Evolutionary conservation across 1,284 basidiomycete genomes (phyloP).

Genomic region (Marasmius oreades): DNA sequence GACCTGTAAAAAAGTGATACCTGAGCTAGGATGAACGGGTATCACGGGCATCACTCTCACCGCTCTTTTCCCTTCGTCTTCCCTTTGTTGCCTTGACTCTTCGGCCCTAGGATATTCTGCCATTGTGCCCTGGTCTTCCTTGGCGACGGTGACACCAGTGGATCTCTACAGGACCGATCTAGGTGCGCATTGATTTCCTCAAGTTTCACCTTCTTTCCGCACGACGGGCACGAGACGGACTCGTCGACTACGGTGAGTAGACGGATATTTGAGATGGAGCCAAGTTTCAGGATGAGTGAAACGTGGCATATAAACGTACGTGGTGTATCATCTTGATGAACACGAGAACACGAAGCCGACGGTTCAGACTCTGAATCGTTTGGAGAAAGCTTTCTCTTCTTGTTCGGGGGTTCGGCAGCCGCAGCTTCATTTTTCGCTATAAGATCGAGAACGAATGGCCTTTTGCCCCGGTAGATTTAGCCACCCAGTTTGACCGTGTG

Average conservation of each 20-base stretch:
- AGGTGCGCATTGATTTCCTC: conserved; percentile 56
- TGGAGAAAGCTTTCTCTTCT: conserved; percentile 17
- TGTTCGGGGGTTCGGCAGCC: conserved; percentile 5
- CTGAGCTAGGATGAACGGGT: no score
- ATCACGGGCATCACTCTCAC: conserved; percentile 18
- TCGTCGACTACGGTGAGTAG: conserved; percentile 18
- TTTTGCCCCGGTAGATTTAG: conserved; percentile 17
- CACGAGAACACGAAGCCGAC: neutral
- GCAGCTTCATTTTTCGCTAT: conserved; percentile 15
- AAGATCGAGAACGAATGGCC: conserved; percentile 39
- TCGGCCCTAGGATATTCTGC: conserved; percentile 28
- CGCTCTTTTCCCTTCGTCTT: conserved; percentile 47
- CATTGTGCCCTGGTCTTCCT: conserved; percentile 18
- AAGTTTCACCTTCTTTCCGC: conserved; percentile 39
- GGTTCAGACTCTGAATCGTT: neutral
- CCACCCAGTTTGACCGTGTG: no score
- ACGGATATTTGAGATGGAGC: no score
- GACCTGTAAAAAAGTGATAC: conserved; percentile 9
- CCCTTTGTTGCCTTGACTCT: conserved; percentile 44
- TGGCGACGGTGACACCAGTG: conserved; percentile 17
- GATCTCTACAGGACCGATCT: conserved; percentile 46
- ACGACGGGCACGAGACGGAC: conserved; percentile 55
- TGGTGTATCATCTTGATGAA: neutral
- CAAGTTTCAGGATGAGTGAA: no score
- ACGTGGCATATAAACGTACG: neutral